Evolutionary conservation across 2,329 filamentous ascomycete species (phyloP).

Genomic region (Dactylellina sp.): DNA sequence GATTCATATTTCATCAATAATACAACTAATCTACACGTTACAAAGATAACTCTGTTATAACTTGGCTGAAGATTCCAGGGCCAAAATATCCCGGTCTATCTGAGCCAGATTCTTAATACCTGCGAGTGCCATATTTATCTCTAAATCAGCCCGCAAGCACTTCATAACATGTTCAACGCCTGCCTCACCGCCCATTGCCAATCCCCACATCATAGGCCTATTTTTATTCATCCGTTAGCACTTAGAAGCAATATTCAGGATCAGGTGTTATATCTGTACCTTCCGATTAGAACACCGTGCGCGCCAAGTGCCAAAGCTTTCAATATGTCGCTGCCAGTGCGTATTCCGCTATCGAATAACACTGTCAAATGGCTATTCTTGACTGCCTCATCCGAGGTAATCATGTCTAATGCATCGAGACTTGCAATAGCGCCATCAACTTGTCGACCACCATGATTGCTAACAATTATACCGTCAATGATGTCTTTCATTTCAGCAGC

Average conservation of each 20-base stretch:
- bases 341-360: constrained; percentile 64
- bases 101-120: constrained; percentile 34
- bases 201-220: constrained; percentile 55
- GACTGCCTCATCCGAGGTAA: constrained; percentile 63
- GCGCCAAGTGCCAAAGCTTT: constrained; percentile 65
- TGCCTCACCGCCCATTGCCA: constrained; percentile 52
- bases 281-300: constrained; percentile 66
- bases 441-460: constrained; percentile 66
- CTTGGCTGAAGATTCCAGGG: constrained; percentile 31
- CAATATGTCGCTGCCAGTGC: constrained; percentile 64
- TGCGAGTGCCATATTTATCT: constrained; percentile 49
- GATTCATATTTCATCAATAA: background rate
- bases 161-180: constrained; percentile 54
- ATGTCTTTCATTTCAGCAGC: constrained; percentile 50
- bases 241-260: background rate
- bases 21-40: background rate
- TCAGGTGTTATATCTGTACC: constrained; percentile 15
- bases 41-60: background rate
- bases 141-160: constrained; percentile 50
- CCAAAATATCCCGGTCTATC: constrained; percentile 34
- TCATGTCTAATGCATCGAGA: constrained; percentile 63
- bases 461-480: constrained; percentile 64
- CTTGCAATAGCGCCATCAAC: constrained; percentile 62
- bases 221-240: constrained; percentile 4
- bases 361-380: constrained; percentile 62